Evolutionary conservation across 2,329 filamentous ascomycete species (phyloP), one percentile per base, ranked within the genome.

Genomic region (Teratosphaeria zuluensis): DNA sequence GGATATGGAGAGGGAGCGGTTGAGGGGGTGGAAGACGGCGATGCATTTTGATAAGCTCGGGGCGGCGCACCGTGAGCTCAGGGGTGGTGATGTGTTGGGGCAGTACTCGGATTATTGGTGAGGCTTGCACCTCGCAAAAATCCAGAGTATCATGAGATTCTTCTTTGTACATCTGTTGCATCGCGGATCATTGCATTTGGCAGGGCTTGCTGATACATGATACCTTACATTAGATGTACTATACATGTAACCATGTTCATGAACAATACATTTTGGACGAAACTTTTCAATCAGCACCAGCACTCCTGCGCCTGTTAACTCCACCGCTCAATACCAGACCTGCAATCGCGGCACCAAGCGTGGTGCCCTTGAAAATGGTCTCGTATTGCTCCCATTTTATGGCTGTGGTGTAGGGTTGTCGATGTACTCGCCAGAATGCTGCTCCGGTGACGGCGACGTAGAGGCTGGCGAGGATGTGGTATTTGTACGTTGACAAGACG

Each of bases 1-100:
- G 57, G 74, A 76, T 21, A 81, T 86, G 60, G 83, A 87, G 64
- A 72, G 76, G 59, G 81, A 85, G 69, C 74, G 84, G 35, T 59
- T 78, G 55, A 73, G 80, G 51, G 84, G 84, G 0, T 62, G 86
- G 66, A 72, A 75, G 59, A 72, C 84, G 32, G 81, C 84, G 4
- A 74, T 78, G 64, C 77, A 80, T 48, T 85, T 83, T 69, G 75
- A 78, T 30, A 74, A 70, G 12, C 66, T 86, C 64, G 82, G 85
- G 65, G 75, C 71, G 61, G 69, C 84, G 62, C 75, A 81, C 65
- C 77, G 77, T 12, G 79, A 81, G 63, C 81, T 80, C 60, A 72
- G 75, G 6, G 73, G 72, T 53, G 72, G 75, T 11, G 75, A 75
- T 30, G 76, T 70, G 1, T 61, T 80, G 59, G 77, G 77, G 8